These are phyloP conservation scores for Kodamaea fungicola DNA, from an alignment of 1,139 yeast species.

Conservation along the genomic window DNA sequence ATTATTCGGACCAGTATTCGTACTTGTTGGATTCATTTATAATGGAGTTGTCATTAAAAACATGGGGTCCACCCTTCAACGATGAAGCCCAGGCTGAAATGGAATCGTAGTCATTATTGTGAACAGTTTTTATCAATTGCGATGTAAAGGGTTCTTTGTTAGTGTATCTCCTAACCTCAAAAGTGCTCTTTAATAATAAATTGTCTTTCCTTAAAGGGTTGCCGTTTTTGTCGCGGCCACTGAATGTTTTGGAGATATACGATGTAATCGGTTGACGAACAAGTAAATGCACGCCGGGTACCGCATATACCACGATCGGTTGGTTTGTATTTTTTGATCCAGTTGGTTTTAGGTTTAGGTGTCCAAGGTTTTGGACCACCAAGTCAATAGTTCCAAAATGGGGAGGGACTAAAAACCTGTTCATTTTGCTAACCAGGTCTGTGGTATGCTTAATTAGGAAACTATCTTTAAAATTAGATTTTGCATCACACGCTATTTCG, in stretches of 20 bases:
- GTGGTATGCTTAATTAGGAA: conserved; percentile 27
- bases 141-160: conserved; percentile 24
- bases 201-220: conserved; percentile 32
- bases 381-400: conserved; percentile 65
- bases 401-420: conserved; percentile 58
- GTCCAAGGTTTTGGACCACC: conserved; percentile 68
- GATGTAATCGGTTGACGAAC: conserved; percentile 36
- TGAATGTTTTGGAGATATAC: conserved; percentile 31
- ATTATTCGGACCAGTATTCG: conserved; percentile 11
- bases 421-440: conserved; percentile 28
- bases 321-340: conserved; percentile 39
- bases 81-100: conserved; percentile 8
- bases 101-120: conserved; percentile 5
- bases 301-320: conserved; percentile 32
- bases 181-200: conserved; percentile 23
- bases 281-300: conserved; percentile 27
- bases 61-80: conserved; percentile 3
- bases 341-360: conserved; percentile 59
- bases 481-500: conserved; percentile 13
- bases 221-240: conserved; percentile 38
- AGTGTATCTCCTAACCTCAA: conserved; percentile 23
- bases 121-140: conserved; percentile 19
- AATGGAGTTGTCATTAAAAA: conserved; percentile 4
- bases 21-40: conserved; percentile 5
- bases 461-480: conserved; percentile 18